Conservation (phyloP, 352 stramenopile species). For the Globisporangium nunn region DNA sequence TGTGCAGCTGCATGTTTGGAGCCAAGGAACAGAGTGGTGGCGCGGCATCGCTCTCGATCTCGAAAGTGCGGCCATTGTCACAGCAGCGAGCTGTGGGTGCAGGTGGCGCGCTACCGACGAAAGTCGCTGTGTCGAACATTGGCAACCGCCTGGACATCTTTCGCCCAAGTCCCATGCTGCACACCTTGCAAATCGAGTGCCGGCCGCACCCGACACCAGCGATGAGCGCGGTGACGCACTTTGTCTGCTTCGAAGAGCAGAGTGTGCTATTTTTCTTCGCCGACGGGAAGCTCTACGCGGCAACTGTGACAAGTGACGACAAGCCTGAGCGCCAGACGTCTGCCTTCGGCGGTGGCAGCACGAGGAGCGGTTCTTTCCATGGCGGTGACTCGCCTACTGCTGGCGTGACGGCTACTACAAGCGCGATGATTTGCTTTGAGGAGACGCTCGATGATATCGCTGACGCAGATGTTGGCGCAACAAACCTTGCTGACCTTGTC, state of each 20-base stretch:
- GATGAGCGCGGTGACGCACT: constrained; percentile 26
- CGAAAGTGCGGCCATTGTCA: constrained; percentile 10
- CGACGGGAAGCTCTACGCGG: constrained; percentile 25
- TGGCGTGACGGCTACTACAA: neutral
- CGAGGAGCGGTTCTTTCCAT: constrained; percentile 1
- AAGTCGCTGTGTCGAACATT: constrained; percentile 33
- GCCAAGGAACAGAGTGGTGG: constrained; percentile 15
- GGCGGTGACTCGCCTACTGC: neutral
- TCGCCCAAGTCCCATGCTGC: constrained; percentile 23
- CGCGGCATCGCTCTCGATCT: constrained; percentile 22
- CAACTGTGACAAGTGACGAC: constrained; percentile 13
- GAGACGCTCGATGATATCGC: constrained; percentile 12
- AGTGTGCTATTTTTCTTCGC: constrained; percentile 32
- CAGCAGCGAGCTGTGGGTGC: neutral
- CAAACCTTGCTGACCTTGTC: constrained; percentile 23
- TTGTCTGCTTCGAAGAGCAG: constrained; percentile 27
- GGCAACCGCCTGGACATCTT: constrained; percentile 32
- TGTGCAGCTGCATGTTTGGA: constrained; percentile 45
- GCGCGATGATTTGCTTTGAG: constrained; percentile 11
- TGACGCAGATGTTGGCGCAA: constrained; percentile 4
- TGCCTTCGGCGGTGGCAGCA: constrained; percentile 2
- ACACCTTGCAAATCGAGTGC: constrained; percentile 24
- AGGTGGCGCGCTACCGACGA: constrained; percentile 9
- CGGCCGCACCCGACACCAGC: constrained; percentile 17
- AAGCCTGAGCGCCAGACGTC: constrained; percentile 4